phyloP scores from a whole-genome alignment of 2,329 filamentous ascomycete species.

The Lasiodiplodia theobromae region DNA sequence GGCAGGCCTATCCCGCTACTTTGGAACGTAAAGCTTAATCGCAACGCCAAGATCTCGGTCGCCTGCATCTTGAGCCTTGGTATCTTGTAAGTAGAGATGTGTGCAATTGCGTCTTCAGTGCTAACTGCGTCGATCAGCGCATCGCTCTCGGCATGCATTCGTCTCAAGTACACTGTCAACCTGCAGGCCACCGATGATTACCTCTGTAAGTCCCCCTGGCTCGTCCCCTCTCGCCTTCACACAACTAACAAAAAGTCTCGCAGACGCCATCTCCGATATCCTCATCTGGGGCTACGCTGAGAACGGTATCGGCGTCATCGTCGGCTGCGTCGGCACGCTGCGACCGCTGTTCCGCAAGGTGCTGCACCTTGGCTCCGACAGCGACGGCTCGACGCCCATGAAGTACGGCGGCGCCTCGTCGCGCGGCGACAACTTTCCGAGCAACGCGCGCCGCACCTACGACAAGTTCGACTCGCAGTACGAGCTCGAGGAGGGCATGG shows the following conservation, averaged over 20 bases:
- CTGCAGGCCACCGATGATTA: conserved; percentile 43
- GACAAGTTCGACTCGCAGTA: conserved; percentile 25
- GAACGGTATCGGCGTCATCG: conserved; percentile 45
- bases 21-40: conserved; percentile 39
- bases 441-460: conserved; percentile 22
- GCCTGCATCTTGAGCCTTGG: conserved; percentile 35
- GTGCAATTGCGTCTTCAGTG: not conserved
- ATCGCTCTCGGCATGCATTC: conserved; percentile 43
- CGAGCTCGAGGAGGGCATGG: conserved; percentile 18
- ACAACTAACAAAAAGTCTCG: not conserved
- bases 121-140: conserved; percentile 31
- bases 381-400: not conserved
- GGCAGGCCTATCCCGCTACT: conserved; percentile 37
- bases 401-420: conserved; percentile 4
- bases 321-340: conserved; percentile 44
- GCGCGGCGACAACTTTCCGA: not conserved
- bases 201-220: conserved; percentile 33
- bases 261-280: conserved; percentile 43
- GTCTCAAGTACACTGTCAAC: conserved; percentile 46
- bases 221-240: not conserved
- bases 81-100: conserved; percentile 35
- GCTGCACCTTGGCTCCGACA: conserved; percentile 33
- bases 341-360: conserved; percentile 42
- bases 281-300: conserved; percentile 49
- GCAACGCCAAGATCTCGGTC: conserved; percentile 39